Evolutionary conservation across 352 stramenopile genomes (phyloP).

Genomic region (Globisporangium middletonii): DNA sequence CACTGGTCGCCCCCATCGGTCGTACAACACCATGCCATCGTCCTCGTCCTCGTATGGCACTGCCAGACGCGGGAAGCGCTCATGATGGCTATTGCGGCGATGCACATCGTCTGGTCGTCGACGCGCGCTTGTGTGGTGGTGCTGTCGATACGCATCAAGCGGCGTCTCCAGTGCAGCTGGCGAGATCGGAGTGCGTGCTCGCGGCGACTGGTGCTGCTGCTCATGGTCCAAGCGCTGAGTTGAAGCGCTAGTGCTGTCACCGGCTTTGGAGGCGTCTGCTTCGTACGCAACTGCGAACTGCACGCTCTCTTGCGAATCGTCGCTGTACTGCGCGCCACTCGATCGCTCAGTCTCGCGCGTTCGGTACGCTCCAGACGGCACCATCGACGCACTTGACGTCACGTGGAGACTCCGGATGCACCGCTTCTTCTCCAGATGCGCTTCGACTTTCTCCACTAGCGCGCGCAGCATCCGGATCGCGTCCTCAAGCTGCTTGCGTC

Average conservation of each 20-base stretch:
- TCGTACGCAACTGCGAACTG: no score
- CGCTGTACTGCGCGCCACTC: no score
- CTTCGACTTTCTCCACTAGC: slow-evolving; percentile 44
- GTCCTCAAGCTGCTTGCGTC: slow-evolving; percentile 29
- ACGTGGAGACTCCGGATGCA: slow-evolving; percentile 12
- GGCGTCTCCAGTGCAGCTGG: slow-evolving; percentile 5
- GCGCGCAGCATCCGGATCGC: slow-evolving; percentile 30
- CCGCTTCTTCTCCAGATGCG: slow-evolving; percentile 42
- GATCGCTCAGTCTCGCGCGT: no score
- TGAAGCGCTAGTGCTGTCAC: no score
- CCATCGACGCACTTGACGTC: background rate
- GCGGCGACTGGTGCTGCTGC: no score
- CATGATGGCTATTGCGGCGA: background rate
- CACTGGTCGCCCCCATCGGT: slow-evolving; percentile 13
- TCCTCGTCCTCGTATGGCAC: slow-evolving; percentile 1
- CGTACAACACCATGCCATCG: slow-evolving; percentile 9
- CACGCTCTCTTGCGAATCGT: no score
- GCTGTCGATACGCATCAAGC: slow-evolving; percentile 4
- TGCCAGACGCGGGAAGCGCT: background rate
- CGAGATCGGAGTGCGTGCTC: no score
- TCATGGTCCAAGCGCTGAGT: no score
- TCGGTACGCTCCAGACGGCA: background rate
- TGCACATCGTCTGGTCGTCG: background rate
- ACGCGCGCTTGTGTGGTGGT: background rate
- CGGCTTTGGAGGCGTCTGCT: no score